A percentile compares a stretch with the other conserved stretches of the same genome.
Evolutionary conservation across 176 grass and related monocot genomes (phyloP).

Genomic region (Oryza glumipatula): DNA sequence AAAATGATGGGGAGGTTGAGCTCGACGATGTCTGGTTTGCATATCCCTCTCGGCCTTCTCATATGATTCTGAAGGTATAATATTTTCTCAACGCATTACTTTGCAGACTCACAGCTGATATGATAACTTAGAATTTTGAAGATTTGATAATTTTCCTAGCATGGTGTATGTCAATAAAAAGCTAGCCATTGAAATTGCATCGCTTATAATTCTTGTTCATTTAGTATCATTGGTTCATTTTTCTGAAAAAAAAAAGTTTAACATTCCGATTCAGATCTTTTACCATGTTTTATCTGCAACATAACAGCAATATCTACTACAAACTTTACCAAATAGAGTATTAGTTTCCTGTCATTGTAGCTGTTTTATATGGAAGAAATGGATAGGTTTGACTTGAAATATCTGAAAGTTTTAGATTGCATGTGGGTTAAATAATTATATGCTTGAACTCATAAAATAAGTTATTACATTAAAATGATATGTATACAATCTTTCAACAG

Average conservation of each 20-base stretch:
- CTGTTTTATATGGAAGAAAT: not conserved
- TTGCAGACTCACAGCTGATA: not conserved
- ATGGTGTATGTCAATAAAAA: constrained; percentile 10
- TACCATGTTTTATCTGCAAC: not conserved
- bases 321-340: constrained; percentile 1
- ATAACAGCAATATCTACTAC: constrained; percentile 2
- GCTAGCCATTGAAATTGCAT: constrained; percentile 2
- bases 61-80: constrained; percentile 97
- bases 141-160: constrained; percentile 10
- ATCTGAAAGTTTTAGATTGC: not conserved
- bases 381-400: not conserved
- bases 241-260: not conserved
- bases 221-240: not conserved
- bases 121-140: not conserved
- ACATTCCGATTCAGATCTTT: not conserved
- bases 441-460: not conserved
- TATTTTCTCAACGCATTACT: constrained; percentile 25
- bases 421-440: not conserved
- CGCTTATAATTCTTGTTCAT: constrained; percentile 18
- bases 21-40: constrained; percentile 97
- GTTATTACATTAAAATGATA: not conserved
- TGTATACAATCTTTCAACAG: not conserved
- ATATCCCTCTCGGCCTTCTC: constrained; percentile 95
- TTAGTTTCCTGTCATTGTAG: not conserved
- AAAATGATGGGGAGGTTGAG: constrained; percentile 80